These are phyloP conservation scores for Leccinum variabile DNA, from an alignment of 1,284 basidiomycete species.

Conservation along the genomic window DNA sequence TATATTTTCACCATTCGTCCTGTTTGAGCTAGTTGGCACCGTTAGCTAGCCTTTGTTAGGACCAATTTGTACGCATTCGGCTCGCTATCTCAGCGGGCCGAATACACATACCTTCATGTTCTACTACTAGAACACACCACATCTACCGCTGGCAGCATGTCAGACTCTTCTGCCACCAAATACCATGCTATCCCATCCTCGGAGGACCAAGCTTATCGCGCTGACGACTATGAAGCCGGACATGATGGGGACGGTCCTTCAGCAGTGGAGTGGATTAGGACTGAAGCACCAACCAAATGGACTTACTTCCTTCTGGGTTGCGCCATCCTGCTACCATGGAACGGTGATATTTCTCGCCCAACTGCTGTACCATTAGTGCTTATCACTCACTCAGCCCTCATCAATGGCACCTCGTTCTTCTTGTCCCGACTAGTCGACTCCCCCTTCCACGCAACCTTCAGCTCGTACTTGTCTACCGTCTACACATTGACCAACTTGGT, in stretches of 20 bases:
- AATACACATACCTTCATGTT: not conserved
- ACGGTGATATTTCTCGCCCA: conserved; percentile 48
- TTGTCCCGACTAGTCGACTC: conserved; percentile 60
- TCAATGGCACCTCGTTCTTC: conserved; percentile 78
- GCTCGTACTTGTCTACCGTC: conserved; percentile 66
- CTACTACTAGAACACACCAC: not conserved
- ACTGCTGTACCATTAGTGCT: not conserved
- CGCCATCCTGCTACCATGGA: conserved; percentile 76
- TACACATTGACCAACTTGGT: conserved; percentile 65
- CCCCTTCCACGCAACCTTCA: conserved; percentile 57
- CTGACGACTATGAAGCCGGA: conserved; percentile 1
- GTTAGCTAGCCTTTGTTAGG: not conserved
- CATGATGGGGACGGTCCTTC: not conserved
- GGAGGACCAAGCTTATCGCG: conserved; percentile 14
- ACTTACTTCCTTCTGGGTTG: conserved; percentile 72
- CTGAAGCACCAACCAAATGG: conserved; percentile 49
- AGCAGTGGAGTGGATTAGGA: conserved; percentile 6
- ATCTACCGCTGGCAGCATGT: conserved; percentile 10
- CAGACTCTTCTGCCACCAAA: conserved; percentile 10
- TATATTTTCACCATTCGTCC: not conserved
- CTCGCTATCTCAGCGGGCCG: not conserved
- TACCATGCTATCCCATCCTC: conserved; percentile 25
- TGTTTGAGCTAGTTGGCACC: not conserved
- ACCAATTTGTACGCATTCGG: conserved; percentile 1
- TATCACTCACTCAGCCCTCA: conserved; percentile 50